Evolutionary conservation across 2,329 filamentous ascomycete genomes (phyloP).

Genomic region (Chrysoporthe cubensis): DNA sequence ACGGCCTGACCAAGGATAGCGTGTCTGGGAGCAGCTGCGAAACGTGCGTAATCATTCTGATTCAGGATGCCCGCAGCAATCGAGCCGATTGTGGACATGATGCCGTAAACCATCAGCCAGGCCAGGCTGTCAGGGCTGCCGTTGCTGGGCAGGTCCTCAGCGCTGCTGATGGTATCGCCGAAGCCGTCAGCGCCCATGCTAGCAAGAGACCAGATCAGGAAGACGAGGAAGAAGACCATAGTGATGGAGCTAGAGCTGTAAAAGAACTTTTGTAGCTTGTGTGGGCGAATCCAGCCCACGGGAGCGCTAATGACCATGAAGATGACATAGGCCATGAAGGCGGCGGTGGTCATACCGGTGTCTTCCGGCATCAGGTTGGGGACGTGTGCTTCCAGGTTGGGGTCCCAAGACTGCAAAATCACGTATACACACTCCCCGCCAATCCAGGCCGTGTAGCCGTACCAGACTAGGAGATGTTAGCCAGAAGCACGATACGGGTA

Average conservation of each 20-base stretch:
- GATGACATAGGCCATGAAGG: conserved; percentile 49
- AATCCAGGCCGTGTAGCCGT: conserved; percentile 51
- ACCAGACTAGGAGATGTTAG: conserved; percentile 34
- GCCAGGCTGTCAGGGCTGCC: conserved; percentile 38
- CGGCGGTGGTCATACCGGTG: conserved; percentile 49
- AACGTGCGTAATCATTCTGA: conserved; percentile 45
- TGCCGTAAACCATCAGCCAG: conserved; percentile 44
- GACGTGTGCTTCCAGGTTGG: conserved; percentile 46
- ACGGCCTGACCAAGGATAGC: conserved; percentile 43
- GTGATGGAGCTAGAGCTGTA: conserved; percentile 45
- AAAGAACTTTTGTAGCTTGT: conserved; percentile 48
- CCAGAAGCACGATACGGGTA: conserved; percentile 34
- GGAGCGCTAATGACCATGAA: conserved; percentile 50
- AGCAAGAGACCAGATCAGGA: conserved; percentile 49
- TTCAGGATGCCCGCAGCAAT: conserved; percentile 46
- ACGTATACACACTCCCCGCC: conserved; percentile 51
- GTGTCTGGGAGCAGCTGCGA: conserved; percentile 38
- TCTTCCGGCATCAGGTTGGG: conserved; percentile 45
- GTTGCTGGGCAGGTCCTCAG: conserved; percentile 32
- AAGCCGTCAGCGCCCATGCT: conserved; percentile 48
- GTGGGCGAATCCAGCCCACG: conserved; percentile 48
- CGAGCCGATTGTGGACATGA: conserved; percentile 43
- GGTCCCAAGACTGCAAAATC: conserved; percentile 50
- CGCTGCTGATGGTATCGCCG: conserved; percentile 38
- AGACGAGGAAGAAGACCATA: conserved; percentile 45